Percentiles rank a stretch among this genome's conserved stretches.
These are phyloP conservation scores for Crassisporium funariophilum DNA, from an alignment of 768 basidiomycete genomes.

Conservation along the genomic window DNA sequence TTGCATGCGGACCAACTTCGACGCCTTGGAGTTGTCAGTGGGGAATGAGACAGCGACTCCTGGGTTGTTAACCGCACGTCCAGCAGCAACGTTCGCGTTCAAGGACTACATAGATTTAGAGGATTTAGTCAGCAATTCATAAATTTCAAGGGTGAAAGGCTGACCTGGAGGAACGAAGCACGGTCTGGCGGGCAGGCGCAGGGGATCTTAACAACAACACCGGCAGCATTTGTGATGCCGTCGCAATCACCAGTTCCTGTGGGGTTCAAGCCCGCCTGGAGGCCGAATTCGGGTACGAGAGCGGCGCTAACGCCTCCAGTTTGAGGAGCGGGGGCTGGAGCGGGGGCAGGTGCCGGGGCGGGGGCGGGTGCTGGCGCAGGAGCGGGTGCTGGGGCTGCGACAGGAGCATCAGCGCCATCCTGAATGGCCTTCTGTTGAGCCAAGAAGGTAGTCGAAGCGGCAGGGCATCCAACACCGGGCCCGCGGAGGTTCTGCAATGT, in stretches of 20 bases:
- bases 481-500: conserved; percentile 75
- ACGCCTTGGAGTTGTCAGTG: conserved; percentile 54
- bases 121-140: not conserved
- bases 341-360: too few relatives aligned
- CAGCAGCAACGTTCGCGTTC: conserved; percentile 61
- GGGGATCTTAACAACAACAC: conserved; percentile 61
- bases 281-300: conserved; percentile 65
- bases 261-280: conserved; percentile 58
- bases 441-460: conserved; percentile 56
- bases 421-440: conserved; percentile 37
- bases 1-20: conserved; percentile 57
- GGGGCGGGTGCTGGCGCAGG: too few relatives aligned
- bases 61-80: conserved; percentile 65
- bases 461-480: conserved; percentile 70
- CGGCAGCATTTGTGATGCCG: conserved; percentile 54
- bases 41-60: conserved; percentile 61
- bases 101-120: conserved; percentile 38
- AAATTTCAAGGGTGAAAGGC: too few relatives aligned
- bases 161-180: conserved; percentile 47
- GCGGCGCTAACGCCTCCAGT: too few relatives aligned
- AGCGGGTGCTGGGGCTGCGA: too few relatives aligned
- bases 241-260: conserved; percentile 75
- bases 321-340: too few relatives aligned
- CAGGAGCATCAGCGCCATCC: too few relatives aligned
- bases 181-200: conserved; percentile 67